Conservation (phyloP, 176 grass and related monocot genomes). For the Triticum monococcum region DNA sequence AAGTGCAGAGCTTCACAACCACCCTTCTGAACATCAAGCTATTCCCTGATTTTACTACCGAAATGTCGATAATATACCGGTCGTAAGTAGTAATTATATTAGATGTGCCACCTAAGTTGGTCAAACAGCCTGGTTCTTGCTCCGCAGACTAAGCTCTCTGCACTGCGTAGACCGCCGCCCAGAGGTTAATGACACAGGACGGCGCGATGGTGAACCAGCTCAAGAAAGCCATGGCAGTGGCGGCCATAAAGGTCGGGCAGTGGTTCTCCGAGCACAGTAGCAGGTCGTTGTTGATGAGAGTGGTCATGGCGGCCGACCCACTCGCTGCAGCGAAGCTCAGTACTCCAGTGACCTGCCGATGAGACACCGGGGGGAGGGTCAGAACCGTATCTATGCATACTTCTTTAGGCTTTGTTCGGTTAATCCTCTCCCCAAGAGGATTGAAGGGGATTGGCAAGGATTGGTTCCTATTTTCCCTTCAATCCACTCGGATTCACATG, state of each 20-base stretch:
- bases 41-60: neutral
- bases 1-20: neutral
- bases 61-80: neutral
- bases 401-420: too few relatives aligned
- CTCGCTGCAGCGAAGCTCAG: constrained; percentile 79
- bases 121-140: constrained; percentile 3
- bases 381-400: neutral
- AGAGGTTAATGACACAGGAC: constrained; percentile 74
- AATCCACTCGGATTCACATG: too few relatives aligned
- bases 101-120: neutral
- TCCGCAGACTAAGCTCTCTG: neutral
- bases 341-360: constrained; percentile 69
- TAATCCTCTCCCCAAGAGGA: too few relatives aligned
- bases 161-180: constrained; percentile 59
- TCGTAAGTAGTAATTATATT: constrained; percentile 15
- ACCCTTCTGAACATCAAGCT: neutral
- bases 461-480: too few relatives aligned
- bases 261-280: constrained; percentile 53
- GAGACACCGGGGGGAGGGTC: neutral
- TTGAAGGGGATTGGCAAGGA: too few relatives aligned
- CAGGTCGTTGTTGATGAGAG: constrained; percentile 81
- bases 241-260: constrained; percentile 72
- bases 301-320: constrained; percentile 62
- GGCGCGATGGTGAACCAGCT: constrained; percentile 81
- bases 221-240: constrained; percentile 79